These are phyloP conservation scores for Acanthochlamys bracteata DNA, from an alignment of 106 monocot species.

Conservation along the genomic window DNA sequence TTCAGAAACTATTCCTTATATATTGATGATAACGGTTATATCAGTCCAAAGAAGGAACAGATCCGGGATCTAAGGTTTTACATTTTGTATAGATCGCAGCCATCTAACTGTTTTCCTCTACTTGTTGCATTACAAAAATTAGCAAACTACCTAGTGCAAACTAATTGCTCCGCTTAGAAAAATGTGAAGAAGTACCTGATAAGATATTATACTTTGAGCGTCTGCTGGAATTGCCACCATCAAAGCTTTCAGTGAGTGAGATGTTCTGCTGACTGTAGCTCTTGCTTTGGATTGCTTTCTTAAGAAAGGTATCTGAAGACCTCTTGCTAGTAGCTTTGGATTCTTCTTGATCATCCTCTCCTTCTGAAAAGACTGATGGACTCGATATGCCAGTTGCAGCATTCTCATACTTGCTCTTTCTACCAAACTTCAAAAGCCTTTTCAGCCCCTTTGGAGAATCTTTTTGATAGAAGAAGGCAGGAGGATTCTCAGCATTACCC, in stretches of 20 bases:
- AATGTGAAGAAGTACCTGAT: too few relatives aligned
- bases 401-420: slow-evolving; percentile 74
- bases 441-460: slow-evolving; percentile 94
- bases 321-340: slow-evolving; percentile 42
- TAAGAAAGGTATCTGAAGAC: slow-evolving; percentile 31
- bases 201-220: slow-evolving; percentile 24
- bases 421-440: slow-evolving; percentile 82
- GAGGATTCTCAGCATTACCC: slow-evolving; percentile 99
- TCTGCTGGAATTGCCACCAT: slow-evolving; percentile 59
- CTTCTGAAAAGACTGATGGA: slow-evolving; percentile 78
- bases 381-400: slow-evolving; percentile 46
- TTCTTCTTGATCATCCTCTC: slow-evolving; percentile 85
- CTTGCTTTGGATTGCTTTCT: slow-evolving; percentile 40
- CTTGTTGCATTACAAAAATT: too few relatives aligned
- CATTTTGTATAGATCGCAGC: too few relatives aligned
- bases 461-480: slow-evolving; percentile 84
- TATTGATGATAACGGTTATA: too few relatives aligned
- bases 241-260: slow-evolving; percentile 43
- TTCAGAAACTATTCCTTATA: too few relatives aligned
- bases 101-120: too few relatives aligned
- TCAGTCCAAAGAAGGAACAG: too few relatives aligned
- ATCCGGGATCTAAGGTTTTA: too few relatives aligned
- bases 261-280: slow-evolving; percentile 34
- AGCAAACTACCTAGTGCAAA: too few relatives aligned
- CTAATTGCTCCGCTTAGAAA: too few relatives aligned